A percentile compares a stretch with the other conserved stretches of the same genome.
Conservation (phyloP, 2,329 filamentous ascomycete species). For the Aspergillus sp. region DNA sequence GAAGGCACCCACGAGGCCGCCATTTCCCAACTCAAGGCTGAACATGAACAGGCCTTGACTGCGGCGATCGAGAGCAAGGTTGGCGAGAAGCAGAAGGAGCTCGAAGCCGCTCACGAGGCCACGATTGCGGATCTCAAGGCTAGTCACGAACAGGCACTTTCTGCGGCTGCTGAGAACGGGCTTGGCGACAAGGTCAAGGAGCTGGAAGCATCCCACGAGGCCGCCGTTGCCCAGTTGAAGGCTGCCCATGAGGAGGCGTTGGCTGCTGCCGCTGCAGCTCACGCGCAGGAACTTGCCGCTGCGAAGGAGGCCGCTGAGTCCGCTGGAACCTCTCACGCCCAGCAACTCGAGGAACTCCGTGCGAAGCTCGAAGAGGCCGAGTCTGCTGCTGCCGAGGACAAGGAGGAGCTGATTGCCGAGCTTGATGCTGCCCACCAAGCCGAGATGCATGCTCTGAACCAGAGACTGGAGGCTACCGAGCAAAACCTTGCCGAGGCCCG, state of each 20-base stretch:
- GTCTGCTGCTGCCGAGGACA: constrained; percentile 29
- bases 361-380: constrained; percentile 36
- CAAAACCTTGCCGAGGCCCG: constrained; percentile 36
- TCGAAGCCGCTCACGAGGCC: constrained; percentile 32
- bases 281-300: constrained; percentile 37
- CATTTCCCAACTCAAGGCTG: constrained; percentile 33
- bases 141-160: constrained; percentile 21
- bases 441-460: constrained; percentile 36
- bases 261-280: constrained; percentile 29
- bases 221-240: constrained; percentile 27
- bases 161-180: constrained; percentile 26
- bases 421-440: constrained; percentile 33
- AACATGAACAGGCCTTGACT: constrained; percentile 29
- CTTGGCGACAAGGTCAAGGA: constrained; percentile 30
- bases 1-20: background rate
- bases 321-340: constrained; percentile 29
- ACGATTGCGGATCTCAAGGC: constrained; percentile 27
- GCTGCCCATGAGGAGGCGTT: constrained; percentile 21
- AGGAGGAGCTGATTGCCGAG: constrained; percentile 34
- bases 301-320: constrained; percentile 36
- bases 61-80: constrained; percentile 26
- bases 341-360: constrained; percentile 38
- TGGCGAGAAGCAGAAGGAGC: constrained; percentile 28
- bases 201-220: constrained; percentile 31
- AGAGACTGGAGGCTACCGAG: constrained; percentile 37